Evolutionary conservation across 768 basidiomycete genomes (phyloP).

Genomic region (Candolleomyces aberdarensis): DNA sequence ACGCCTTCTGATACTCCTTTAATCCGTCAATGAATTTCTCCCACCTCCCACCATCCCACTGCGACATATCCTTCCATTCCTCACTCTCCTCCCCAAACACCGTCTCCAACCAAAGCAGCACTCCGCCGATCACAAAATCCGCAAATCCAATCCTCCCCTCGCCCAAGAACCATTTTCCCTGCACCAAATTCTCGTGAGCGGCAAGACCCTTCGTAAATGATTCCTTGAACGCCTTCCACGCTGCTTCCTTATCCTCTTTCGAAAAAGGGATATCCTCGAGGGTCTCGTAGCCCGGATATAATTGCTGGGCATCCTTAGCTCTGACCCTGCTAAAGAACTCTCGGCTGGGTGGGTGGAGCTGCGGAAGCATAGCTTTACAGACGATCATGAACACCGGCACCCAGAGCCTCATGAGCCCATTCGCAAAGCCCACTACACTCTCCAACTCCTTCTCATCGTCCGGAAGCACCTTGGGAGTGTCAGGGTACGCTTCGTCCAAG

Average conservation of each 20-base stretch:
- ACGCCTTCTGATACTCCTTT: conserved; percentile 16
- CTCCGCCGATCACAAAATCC: conserved; percentile 34
- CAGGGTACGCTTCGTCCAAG: conserved; percentile 45
- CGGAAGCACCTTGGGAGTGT: conserved; percentile 31
- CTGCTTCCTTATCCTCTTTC: conserved; percentile 15
- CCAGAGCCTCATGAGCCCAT: neutral
- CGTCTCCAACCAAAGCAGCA: conserved; percentile 25
- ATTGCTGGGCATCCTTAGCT: conserved; percentile 1
- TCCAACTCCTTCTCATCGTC: conserved; percentile 11
- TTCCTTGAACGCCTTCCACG: conserved; percentile 20
- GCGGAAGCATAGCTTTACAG: conserved; percentile 4
- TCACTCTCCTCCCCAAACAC: conserved; percentile 30
- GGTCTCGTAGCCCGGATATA: conserved; percentile 8
- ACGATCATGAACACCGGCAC: conserved; percentile 6
- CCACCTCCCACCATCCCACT: conserved; percentile 36
- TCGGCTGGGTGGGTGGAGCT: conserved; percentile 11
- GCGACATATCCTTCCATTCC: conserved; percentile 35
- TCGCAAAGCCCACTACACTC: conserved; percentile 12
- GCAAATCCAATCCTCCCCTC: conserved; percentile 21
- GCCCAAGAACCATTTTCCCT: neutral
- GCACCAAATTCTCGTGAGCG: neutral
- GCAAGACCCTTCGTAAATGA: conserved; percentile 3
- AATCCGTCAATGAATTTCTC: conserved; percentile 18
- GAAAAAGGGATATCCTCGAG: conserved; percentile 20
- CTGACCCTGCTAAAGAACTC: conserved; percentile 18